phyloP scores from a whole-genome alignment of 495 filamentous ascomycete genomes.

The Talaromyces nanjingensis region DNA sequence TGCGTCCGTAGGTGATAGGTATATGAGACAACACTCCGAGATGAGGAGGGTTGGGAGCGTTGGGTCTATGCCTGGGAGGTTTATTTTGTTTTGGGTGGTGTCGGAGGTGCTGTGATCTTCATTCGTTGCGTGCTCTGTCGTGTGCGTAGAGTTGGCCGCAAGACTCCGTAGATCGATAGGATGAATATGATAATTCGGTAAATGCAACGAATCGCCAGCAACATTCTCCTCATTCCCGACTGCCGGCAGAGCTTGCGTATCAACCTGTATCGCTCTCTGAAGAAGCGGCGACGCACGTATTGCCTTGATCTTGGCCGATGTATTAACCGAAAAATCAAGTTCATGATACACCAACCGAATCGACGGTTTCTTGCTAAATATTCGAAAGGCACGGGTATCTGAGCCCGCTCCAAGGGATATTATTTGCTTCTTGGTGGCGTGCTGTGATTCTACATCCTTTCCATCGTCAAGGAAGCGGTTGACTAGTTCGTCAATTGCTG shows the following conservation, averaged over 20 bases:
- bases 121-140: neutral
- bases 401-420: conserved; percentile 91
- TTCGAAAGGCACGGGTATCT: conserved; percentile 78
- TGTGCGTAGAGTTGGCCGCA: conserved; percentile 7
- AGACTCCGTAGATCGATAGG: conserved; percentile 73
- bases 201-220: conserved; percentile 34
- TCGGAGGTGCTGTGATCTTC: neutral
- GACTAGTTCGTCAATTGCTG: conserved; percentile 76
- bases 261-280: conserved; percentile 24
- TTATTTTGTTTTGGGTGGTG: conserved; percentile 4
- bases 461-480: conserved; percentile 52
- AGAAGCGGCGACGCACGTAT: conserved; percentile 39
- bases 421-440: conserved; percentile 60
- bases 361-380: conserved; percentile 37
- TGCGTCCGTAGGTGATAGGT: conserved; percentile 60
- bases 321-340: conserved; percentile 79
- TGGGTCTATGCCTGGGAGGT: conserved; percentile 36
- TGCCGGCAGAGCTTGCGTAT: conserved; percentile 1
- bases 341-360: conserved; percentile 71
- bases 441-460: conserved; percentile 13
- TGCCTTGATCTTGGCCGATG: conserved; percentile 51
- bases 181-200: conserved; percentile 62
- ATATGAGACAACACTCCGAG: conserved; percentile 92
- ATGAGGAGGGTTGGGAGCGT: conserved; percentile 72
- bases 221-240: conserved; percentile 24